Base-by-base conservation (phyloP, 495 filamentous ascomycete genomes). In the Aspergillus bertholletiae region DNA sequence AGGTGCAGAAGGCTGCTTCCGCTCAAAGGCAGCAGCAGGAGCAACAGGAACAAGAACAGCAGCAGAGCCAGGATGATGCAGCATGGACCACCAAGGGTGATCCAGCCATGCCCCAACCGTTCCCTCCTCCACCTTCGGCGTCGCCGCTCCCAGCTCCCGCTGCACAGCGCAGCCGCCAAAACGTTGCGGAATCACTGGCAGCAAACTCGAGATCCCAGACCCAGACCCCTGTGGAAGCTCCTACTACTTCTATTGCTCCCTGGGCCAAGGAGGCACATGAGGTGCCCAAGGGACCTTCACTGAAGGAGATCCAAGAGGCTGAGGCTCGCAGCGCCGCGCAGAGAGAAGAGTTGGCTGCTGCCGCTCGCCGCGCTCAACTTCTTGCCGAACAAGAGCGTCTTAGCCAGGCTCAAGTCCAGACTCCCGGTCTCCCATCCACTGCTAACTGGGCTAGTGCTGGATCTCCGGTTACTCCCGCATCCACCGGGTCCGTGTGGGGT, bases 271-370 rank as follows among this genome's bases (percentile, higher is more conserved):
- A 97, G 56, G 74, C 80, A 11, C 76, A 81, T 20, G 92, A 92
- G 63, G 69, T 83, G 18, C 83, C 88, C 26, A 97, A 90, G 74
- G 91, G 89, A 0, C 94, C 93, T 3, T 96, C 92, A 51, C 78
- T 98, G 51, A 97, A 90, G 72, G 92, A 98, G 63, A 98, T 98
- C 35, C 94, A 98, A 65, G 94, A 96, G 70, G 83, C 89, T 22
- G 94, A 98, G 69, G 93, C 94, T 32, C 87, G 87, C 61, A 94
- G 89, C 64, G 93, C 92, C n/a, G 92, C 94, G 9, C 88, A 94
- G 68, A 86, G 81, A 26, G 94, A 97, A 61, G 92, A 94, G 58
- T 72, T 84, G 28, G 92, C 89, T 13, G 87, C 89, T 13, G 87
- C 92, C 17, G 84, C 86, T 53, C 88, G 94, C 56, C 88, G 89